Evolutionary conservation across 1,139 yeast genomes (phyloP).

Genomic region (Diutina scorzettiae): DNA sequence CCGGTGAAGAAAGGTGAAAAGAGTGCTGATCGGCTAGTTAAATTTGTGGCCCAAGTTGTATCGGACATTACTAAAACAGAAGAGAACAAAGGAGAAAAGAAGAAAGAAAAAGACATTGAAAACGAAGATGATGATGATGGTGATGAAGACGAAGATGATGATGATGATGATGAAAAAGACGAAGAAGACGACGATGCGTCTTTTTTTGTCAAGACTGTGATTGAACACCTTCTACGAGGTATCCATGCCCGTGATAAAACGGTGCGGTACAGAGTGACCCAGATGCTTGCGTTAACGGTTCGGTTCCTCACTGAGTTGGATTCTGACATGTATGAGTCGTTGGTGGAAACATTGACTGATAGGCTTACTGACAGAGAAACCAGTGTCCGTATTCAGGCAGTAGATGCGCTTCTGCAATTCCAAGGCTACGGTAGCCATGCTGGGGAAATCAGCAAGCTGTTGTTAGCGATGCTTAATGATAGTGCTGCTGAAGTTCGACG

Average conservation of each 20-base stretch:
- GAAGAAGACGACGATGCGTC: conserved; percentile 8
- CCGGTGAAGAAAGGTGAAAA: conserved; percentile 60
- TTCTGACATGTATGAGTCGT: conserved; percentile 52
- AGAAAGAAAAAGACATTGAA: neutral
- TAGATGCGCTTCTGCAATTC: conserved; percentile 66
- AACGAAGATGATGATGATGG: conserved; percentile 8
- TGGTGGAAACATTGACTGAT: conserved; percentile 48
- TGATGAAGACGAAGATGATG: conserved; percentile 3
- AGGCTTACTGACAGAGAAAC: conserved; percentile 74
- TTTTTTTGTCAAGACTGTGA: conserved; percentile 46
- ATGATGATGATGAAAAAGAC: neutral
- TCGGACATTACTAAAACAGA: conserved; percentile 31
- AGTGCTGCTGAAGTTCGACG: conserved; percentile 83
- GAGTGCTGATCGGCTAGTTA: conserved; percentile 68
- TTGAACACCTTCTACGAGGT: conserved; percentile 60
- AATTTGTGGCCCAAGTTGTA: conserved; percentile 59
- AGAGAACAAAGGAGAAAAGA: conserved; percentile 11
- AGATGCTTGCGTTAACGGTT: conserved; percentile 62
- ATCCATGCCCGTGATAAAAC: conserved; percentile 63
- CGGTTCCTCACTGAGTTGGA: conserved; percentile 68
- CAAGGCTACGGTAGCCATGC: conserved; percentile 41
- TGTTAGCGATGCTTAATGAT: conserved; percentile 58
- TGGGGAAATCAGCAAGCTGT: conserved; percentile 29
- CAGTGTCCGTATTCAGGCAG: conserved; percentile 69
- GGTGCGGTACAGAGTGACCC: conserved; percentile 75